phyloP scores from a whole-genome alignment of 2,329 filamentous ascomycete species.

The Graphilbum ipis-grandicollis region DNA sequence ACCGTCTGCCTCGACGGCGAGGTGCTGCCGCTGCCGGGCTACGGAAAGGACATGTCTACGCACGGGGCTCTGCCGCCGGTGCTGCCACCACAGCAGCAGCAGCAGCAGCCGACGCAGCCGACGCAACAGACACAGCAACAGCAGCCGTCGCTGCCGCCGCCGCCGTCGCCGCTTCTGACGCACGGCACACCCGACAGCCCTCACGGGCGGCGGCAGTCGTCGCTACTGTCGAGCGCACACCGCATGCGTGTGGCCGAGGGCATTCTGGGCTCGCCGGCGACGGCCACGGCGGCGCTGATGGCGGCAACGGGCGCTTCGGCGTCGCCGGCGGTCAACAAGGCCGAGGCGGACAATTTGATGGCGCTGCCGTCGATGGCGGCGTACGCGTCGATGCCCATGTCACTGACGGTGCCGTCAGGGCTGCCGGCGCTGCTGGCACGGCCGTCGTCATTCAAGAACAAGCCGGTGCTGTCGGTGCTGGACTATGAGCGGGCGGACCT shows the following conservation, averaged over 20 bases:
- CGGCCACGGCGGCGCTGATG: conserved; percentile 8
- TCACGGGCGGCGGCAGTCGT: conserved; percentile 14
- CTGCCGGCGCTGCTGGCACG: conserved; percentile 57
- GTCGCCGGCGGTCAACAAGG: conserved; percentile 17
- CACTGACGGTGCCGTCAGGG: conserved; percentile 2
- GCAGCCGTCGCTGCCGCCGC: conserved; percentile 29
- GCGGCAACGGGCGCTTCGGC: conserved; percentile 12
- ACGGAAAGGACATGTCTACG: conserved; percentile 61
- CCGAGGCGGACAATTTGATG: background rate
- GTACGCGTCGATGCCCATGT: background rate
- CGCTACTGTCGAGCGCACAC: conserved; percentile 14
- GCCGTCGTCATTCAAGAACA: conserved; percentile 69
- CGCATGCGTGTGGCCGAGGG: conserved; percentile 12
- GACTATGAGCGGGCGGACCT: conserved; percentile 79
- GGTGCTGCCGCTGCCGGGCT: conserved; percentile 33
- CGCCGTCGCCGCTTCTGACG: conserved; percentile 39
- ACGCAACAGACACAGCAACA: conserved; percentile 25
- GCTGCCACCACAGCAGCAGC: conserved; percentile 25
- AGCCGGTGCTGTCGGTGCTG: conserved; percentile 81
- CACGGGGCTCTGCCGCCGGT: conserved; percentile 33
- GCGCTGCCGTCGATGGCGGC: background rate
- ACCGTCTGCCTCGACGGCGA: conserved; percentile 61
- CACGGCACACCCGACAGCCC: conserved; percentile 17
- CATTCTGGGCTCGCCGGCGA: background rate
- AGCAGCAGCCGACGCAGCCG: conserved; percentile 34